Conservation (phyloP, 1,139 yeast genomes). For the Geotrichum australiense region DNA sequence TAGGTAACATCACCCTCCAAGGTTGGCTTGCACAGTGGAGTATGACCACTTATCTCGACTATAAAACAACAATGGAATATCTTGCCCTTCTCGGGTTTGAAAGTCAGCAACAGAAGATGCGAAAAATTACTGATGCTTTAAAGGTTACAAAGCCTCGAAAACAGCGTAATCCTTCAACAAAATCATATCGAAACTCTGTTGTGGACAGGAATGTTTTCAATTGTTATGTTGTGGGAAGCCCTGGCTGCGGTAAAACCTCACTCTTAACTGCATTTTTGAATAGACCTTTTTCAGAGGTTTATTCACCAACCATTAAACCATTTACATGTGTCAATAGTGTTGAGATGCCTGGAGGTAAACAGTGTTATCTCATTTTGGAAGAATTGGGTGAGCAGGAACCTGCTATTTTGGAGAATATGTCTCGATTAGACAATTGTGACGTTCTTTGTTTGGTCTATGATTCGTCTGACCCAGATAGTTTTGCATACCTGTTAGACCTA, state of each 20-base stretch:
- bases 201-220: conserved; percentile 85
- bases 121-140: conserved; percentile 50
- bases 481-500: conserved; percentile 69
- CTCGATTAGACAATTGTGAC: conserved; percentile 79
- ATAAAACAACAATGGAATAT: conserved; percentile 77
- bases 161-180: conserved; percentile 44
- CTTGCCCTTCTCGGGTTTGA: conserved; percentile 87
- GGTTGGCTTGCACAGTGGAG: conserved; percentile 99
- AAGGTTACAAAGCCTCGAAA: conserved; percentile 78
- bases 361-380: conserved; percentile 82
- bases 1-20: conserved; percentile 82
- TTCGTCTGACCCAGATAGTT: conserved; percentile 92
- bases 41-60: conserved; percentile 83
- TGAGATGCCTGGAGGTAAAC: conserved; percentile 93
- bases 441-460: conserved; percentile 86
- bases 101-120: conserved; percentile 32
- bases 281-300: conserved; percentile 60
- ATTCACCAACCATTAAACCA: conserved; percentile 79
- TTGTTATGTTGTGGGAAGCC: conserved; percentile 80
- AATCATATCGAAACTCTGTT: conserved; percentile 56
- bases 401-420: conserved; percentile 65
- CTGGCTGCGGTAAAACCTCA: conserved; percentile 77
- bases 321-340: conserved; percentile 83
- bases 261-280: conserved; percentile 74
- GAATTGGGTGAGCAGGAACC: conserved; percentile 85